A percentile compares a stretch with the other conserved stretches of the same genome.
Evolutionary conservation across 306 rosid genomes (phyloP).

Genomic region (Glycyrrhiza uralensis): DNA sequence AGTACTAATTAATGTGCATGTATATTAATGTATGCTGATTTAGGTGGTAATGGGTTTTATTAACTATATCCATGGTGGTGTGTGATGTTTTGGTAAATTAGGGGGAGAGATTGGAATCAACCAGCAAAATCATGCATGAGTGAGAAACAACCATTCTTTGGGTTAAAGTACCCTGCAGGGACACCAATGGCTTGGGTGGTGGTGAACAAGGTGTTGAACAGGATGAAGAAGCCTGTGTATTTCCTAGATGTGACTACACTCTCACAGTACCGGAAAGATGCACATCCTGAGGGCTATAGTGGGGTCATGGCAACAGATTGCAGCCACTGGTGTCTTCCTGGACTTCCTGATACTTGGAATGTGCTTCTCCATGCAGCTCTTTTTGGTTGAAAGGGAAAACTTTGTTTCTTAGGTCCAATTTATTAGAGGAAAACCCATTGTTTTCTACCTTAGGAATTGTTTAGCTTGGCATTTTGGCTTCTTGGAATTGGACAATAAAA

Average conservation of each 20-base stretch:
- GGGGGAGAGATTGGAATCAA: slow-evolving; percentile 90
- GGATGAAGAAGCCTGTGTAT: slow-evolving; percentile 70
- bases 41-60: background rate
- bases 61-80: background rate
- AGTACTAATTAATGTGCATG: too few relatives aligned
- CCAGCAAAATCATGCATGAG: slow-evolving; percentile 76
- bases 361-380: slow-evolving; percentile 74
- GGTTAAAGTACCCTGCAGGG: slow-evolving; percentile 74
- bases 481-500: slow-evolving; percentile 46
- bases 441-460: slow-evolving; percentile 31
- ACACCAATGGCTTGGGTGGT: slow-evolving; percentile 85
- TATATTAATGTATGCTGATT: background rate
- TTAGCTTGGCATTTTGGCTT: slow-evolving; percentile 30
- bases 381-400: slow-evolving; percentile 39
- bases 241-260: slow-evolving; percentile 72
- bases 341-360: slow-evolving; percentile 96
- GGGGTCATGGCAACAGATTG: slow-evolving; percentile 63
- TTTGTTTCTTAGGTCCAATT: background rate
- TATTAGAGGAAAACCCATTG: slow-evolving; percentile 31
- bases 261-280: slow-evolving; percentile 82
- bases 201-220: slow-evolving; percentile 71
- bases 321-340: slow-evolving; percentile 99
- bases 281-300: slow-evolving; percentile 77
- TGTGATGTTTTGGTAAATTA: slow-evolving; percentile 21
- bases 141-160: slow-evolving; percentile 62